Evolutionary conservation across 164 flowering plant species (phyloP), one percentile per base, ranked within the genome.

Genomic region (Hamamelis virginiana): DNA sequence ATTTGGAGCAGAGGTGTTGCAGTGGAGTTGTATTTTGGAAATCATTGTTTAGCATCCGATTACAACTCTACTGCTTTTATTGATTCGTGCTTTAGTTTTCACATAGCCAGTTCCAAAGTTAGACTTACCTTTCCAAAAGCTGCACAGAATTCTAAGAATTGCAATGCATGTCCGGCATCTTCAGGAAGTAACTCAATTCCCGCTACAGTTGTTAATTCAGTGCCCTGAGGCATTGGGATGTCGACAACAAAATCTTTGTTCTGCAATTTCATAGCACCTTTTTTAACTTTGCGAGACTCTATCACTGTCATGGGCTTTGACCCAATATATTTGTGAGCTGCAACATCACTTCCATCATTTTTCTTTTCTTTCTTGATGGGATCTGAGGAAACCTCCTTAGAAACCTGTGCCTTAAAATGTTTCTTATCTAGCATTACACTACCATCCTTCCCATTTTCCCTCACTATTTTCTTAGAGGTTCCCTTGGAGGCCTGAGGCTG

Each of bases 71-170:
- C 41, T 33, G 2, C 4, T 33, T 2, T 33, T 33, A 33, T 33
- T 33, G 41, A 2, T 33, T 33, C 2, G 2, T 33, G 2, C 4
- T 33, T 33, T 33, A 33, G 41, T 33, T 2, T 33, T 33, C 6
- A 33, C 41, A 33, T 33, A 33, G 41, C 41, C 41, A 33, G 41
- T 33, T 2, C 41, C 18, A 14, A 46, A 10, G 44, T 58, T 44
- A 26, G 18, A 63, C 57, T 75, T 86, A 87, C 99, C 93, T 87
- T 62, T 66, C 87, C 90, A 87, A 96, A 92, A 74, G 86, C 83
- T 44, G 85, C 68, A 79, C 97, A 92, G 71, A 96, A 96, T 74
- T 96, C 99, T 28, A 96, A 65, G 61, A 96, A 89, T 46, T 96
- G 99, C 75, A 96, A 68, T 18, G 91, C 95, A 48, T 81, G 76